Percentiles rank a stretch among this genome's conserved stretches.
phyloP scores from a whole-genome alignment of 768 basidiomycete genomes.

The Mrakia gelida region DNA sequence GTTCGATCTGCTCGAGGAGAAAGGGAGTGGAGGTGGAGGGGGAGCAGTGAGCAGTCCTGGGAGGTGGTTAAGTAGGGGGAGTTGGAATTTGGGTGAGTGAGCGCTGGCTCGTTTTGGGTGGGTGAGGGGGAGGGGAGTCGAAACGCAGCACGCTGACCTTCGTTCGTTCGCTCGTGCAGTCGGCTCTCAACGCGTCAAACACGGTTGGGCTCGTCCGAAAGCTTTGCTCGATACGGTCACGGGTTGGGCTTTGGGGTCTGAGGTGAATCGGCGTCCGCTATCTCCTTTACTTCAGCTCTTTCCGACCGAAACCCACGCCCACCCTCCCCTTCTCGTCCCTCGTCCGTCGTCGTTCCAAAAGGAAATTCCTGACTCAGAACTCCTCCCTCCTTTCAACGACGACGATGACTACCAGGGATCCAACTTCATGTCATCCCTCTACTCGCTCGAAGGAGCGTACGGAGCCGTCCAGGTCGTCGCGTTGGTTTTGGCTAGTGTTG shows the following conservation, averaged over 20 bases:
- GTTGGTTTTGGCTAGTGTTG: slow-evolving; percentile 62
- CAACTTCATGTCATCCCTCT: slow-evolving; percentile 62
- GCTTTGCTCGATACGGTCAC: slow-evolving; percentile 53
- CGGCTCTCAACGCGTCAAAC: slow-evolving; percentile 39
- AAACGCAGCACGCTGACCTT: too few relatives aligned
- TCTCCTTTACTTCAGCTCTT: slow-evolving; percentile 35
- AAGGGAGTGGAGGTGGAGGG: background rate
- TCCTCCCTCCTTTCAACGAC: too few relatives aligned
- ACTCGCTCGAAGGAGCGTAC: slow-evolving; percentile 64
- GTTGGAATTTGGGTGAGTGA: background rate
- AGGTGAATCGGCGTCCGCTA: too few relatives aligned
- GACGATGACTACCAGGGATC: slow-evolving; percentile 53
- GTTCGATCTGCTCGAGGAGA: slow-evolving; percentile 2
- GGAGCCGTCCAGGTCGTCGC: slow-evolving; percentile 70
- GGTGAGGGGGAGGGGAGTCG: background rate
- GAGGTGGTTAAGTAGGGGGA: background rate
- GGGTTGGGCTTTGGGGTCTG: slow-evolving; percentile 54
- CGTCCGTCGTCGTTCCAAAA: too few relatives aligned
- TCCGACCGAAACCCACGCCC: background rate
- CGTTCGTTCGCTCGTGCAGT: background rate
- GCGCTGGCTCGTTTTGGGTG: too few relatives aligned
- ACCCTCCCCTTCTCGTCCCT: background rate
- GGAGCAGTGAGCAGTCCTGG: background rate
- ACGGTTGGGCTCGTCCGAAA: slow-evolving; percentile 57
- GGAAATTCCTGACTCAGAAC: too few relatives aligned